Base-by-base conservation (phyloP, 768 basidiomycete genomes). In the Paxillus ammoniavirescens region DNA sequence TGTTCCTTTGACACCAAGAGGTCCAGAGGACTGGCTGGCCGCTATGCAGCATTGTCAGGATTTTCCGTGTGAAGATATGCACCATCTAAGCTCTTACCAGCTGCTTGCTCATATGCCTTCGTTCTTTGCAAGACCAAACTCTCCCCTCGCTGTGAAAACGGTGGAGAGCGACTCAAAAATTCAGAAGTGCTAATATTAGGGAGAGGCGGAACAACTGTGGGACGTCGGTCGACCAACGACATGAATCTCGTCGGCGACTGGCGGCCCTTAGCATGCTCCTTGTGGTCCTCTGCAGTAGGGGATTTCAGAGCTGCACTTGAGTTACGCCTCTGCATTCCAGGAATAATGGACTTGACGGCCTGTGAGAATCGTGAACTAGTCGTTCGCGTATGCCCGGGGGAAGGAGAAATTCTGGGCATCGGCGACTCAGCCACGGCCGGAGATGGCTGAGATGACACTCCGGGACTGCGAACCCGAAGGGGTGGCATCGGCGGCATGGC, bases 61-160 rank as follows among this genome's bases (percentile, higher is more conserved):
- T 40, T 48, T 26, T 35, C 2, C 4, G n/a, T 37, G 1, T 10
- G 10, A 8, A 48, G 14, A n/a, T 28, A 12, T 4, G 8, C 41
- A 17, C 42, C 6, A 15, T 18, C 12, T 21, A 45, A 30, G 31
- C 12, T 2, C 56, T 54, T 47, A 67, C 68, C 50, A 8, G 47
- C 61, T n/a, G 65, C 35, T 30, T 63, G 60, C 37, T 65, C 70
- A 37, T 66, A 69, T 12, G 65, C 62, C 36, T 37, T 64, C 5
- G 66, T 65, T 43, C 65, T 59, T 50, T 68, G 70, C 17, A 66
- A 49, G 12, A 74, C 67, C 47, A 65, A 53, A 52, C 67, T 72
- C 23, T 65, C 62, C 45, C 60, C 55, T 14, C 57, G 42, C 15
- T 57, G 56, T 5, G 50, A 23, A n/a, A 8, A 43, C 10, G 49